Evolutionary conservation across 176 grass and related monocot genomes (phyloP).

Genomic region (Themeda triandra): DNA sequence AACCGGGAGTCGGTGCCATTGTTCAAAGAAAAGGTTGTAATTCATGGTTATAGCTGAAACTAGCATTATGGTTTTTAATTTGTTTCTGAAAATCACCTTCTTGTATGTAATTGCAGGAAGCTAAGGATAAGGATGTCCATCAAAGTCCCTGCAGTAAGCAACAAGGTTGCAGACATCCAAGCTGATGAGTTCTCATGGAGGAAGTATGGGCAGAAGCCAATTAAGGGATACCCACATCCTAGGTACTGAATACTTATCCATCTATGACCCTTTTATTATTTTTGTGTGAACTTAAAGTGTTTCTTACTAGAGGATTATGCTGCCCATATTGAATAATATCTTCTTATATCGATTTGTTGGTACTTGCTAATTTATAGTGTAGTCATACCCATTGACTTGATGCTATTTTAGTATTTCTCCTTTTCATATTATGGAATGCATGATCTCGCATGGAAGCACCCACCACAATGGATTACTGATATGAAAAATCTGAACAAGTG

Average conservation of each 20-base stretch:
- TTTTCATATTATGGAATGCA: background rate
- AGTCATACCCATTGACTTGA: background rate
- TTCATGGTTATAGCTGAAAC: background rate
- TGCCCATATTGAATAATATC: background rate
- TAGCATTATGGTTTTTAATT: background rate
- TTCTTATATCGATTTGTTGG: background rate
- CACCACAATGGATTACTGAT: background rate
- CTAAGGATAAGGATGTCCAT: slow-evolving; percentile 89
- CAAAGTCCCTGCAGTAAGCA: slow-evolving; percentile 94
- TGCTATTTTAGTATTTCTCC: background rate
- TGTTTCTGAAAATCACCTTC: background rate
- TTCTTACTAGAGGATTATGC: background rate
- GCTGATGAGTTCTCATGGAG: slow-evolving; percentile 93
- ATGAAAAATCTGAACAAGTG: background rate
- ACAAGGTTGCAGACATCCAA: slow-evolving; percentile 92
- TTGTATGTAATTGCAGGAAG: slow-evolving; percentile 49
- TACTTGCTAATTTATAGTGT: background rate
- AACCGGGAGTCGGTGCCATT: slow-evolving; percentile 67
- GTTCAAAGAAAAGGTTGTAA: slow-evolving; percentile 91
- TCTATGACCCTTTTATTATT: background rate
- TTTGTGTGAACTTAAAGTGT: background rate
- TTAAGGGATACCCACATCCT: slow-evolving; percentile 98
- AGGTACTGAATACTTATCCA: slow-evolving; percentile 52
- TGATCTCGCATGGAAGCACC: background rate
- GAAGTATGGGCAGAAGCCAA: slow-evolving; percentile 98